Conservation (phyloP, 495 filamentous ascomycete genomes). For the Hypoxylon trugodes region DNA sequence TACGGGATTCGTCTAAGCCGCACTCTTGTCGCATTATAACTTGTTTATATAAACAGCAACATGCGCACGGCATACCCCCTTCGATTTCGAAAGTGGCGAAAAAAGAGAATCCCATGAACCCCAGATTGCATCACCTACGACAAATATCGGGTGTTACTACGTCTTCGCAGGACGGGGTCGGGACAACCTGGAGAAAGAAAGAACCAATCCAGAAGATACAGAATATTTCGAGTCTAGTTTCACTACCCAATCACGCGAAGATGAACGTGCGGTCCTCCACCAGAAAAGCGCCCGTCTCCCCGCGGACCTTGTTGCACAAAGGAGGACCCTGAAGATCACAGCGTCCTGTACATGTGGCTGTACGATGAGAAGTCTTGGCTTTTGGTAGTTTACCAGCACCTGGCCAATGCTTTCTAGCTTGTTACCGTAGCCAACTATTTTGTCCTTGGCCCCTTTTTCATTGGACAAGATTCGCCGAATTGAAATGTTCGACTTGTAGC, state of each 20-base stretch:
- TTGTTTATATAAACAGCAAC: conserved; percentile 41
- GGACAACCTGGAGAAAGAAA: conserved; percentile 31
- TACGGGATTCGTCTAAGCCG: conserved; percentile 34
- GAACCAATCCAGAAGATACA: conserved; percentile 16
- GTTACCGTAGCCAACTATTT: conserved; percentile 16
- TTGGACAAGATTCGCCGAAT: conserved; percentile 22
- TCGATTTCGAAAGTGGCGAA: conserved; percentile 33
- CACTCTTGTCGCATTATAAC: conserved; percentile 28
- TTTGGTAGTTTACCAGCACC: conserved; percentile 22
- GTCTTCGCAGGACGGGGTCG: conserved; percentile 19
- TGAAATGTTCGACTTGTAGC: conserved; percentile 21
- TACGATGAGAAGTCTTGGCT: conserved; percentile 40
- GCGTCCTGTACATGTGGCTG: conserved; percentile 40
- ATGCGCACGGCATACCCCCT: conserved; percentile 19
- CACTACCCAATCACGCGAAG: conserved; percentile 31
- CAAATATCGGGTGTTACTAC: conserved; percentile 31
- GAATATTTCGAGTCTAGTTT: conserved; percentile 19
- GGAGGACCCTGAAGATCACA: conserved; percentile 42
- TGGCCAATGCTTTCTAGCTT: conserved; percentile 34
- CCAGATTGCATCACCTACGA: conserved; percentile 36
- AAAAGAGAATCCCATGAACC: conserved; percentile 31
- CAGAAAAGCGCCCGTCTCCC: conserved; percentile 36
- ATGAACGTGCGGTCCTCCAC: conserved; percentile 21
- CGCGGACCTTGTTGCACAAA: conserved; percentile 36
- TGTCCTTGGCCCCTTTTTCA: conserved; percentile 4